Percentiles rank a stretch among this genome's conserved stretches.
Conservation (phyloP, 2,329 filamentous ascomycete species). For the Thelonectria discophora region DNA sequence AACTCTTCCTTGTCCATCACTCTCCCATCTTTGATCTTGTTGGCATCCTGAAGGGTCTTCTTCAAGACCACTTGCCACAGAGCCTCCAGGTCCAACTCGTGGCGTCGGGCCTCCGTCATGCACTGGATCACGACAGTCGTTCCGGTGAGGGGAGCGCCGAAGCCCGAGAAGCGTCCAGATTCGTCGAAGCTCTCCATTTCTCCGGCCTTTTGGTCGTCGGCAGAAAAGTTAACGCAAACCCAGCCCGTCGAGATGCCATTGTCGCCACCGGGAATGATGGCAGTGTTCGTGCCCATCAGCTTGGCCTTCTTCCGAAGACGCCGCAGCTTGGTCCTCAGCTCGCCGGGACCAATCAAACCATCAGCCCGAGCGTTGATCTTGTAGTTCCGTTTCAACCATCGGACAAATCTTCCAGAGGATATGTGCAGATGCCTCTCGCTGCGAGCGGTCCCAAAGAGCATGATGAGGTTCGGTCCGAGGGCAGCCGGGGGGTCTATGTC, state of each 20-base stretch:
- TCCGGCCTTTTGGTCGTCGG: constrained; percentile 64
- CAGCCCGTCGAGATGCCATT: constrained; percentile 93
- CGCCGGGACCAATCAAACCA: constrained; percentile 87
- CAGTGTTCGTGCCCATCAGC: constrained; percentile 76
- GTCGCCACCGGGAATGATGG: constrained; percentile 72
- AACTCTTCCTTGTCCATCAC: constrained; percentile 40
- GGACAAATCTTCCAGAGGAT: constrained; percentile 85
- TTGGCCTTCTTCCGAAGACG: constrained; percentile 84
- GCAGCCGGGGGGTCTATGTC: constrained; percentile 85
- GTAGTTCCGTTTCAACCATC: constrained; percentile 81
- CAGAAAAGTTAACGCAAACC: constrained; percentile 92
- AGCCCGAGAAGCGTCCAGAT: constrained; percentile 75
- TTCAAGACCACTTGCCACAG: constrained; percentile 59
- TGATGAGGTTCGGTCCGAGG: constrained; percentile 86
- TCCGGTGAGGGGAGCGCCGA: constrained; percentile 65
- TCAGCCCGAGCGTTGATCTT: constrained; percentile 82
- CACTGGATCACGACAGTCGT: constrained; percentile 66
- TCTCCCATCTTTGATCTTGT: constrained; percentile 44
- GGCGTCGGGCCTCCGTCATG: constrained; percentile 62
- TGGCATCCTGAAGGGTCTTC: constrained; percentile 45
- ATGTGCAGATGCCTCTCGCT: constrained; percentile 94
- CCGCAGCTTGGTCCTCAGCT: constrained; percentile 86
- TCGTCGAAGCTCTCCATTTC: constrained; percentile 57
- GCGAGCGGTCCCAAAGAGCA: constrained; percentile 91
- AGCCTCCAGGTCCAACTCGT: constrained; percentile 62